Conservation (phyloP, 371 early-diverging fungal genomes). For the Syncephalis plumigaleata region DNA sequence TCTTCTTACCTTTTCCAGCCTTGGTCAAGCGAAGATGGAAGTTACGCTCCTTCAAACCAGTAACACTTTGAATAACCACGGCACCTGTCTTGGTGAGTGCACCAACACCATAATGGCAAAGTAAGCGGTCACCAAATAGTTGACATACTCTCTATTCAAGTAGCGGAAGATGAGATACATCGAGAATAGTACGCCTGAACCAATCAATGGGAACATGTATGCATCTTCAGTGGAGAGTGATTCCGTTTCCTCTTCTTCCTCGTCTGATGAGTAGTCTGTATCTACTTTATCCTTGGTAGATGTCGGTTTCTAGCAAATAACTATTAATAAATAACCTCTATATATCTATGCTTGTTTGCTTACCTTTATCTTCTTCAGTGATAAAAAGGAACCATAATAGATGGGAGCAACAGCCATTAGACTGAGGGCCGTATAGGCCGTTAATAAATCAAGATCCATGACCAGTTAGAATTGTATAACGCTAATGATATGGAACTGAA, state of each 20-base stretch:
- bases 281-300: conserved; percentile 14
- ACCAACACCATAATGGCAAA: conserved; percentile 68
- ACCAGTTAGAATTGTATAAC: no score
- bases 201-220: conserved; percentile 82
- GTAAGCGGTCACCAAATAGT: conserved; percentile 70
- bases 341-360: neutral
- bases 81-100: conserved; percentile 51
- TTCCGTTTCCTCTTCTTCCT: conserved; percentile 43
- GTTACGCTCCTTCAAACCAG: conserved; percentile 31
- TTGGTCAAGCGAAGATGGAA: conserved; percentile 54
- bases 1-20: conserved; percentile 50
- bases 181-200: conserved; percentile 64
- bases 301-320: conserved; percentile 3
- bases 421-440: conserved; percentile 75
- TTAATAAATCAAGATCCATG: no score
- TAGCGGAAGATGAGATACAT: conserved; percentile 76
- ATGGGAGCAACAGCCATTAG: conserved; percentile 81
- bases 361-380: conserved; percentile 57
- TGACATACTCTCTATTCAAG: conserved; percentile 69
- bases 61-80: conserved; percentile 23
- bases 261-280: conserved; percentile 35
- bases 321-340: neutral
- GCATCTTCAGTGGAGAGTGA: conserved; percentile 78
- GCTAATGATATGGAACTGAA: no score
- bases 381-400: conserved; percentile 63